These are phyloP conservation scores for Bolboschoenoplectus hybrid DNA, from an alignment of 202 grass and related monocot species.

Conservation along the genomic window DNA sequence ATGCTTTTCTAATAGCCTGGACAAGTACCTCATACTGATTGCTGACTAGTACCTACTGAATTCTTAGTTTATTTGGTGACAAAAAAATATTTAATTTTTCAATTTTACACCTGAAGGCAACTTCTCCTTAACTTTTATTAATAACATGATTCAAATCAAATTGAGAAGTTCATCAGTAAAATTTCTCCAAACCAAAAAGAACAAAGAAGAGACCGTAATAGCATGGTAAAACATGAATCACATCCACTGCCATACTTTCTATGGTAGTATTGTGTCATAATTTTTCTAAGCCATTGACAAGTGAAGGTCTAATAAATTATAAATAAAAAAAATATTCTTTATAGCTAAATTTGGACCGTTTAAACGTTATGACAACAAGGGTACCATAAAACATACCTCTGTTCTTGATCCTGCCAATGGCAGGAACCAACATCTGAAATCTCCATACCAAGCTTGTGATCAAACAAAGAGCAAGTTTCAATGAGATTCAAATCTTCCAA, in stretches of 20 bases:
- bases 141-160: not conserved
- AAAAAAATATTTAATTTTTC: not conserved
- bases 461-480: constrained; percentile 38
- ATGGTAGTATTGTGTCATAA: too few relatives aligned
- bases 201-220: not conserved
- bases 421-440: constrained; percentile 4
- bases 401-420: constrained; percentile 35
- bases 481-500: constrained; percentile 41
- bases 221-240: not conserved
- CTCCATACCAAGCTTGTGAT: constrained; percentile 16
- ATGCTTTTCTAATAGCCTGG: not conserved
- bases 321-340: too few relatives aligned
- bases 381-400: constrained; percentile 27
- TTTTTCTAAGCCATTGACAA: too few relatives aligned
- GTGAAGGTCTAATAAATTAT: too few relatives aligned
- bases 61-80: not conserved
- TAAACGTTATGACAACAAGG: too few relatives aligned
- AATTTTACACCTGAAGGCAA: not conserved
- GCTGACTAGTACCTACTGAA: not conserved
- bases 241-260: too few relatives aligned
- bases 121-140: not conserved
- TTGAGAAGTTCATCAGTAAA: not conserved
- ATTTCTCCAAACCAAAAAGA: not conserved
- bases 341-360: too few relatives aligned
- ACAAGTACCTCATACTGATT: not conserved